Percentiles rank a stretch among this genome's conserved stretches.
These are phyloP conservation scores for Pseudogymnoascus sp. DNA, from an alignment of 2,329 filamentous ascomycete species.

Conservation along the genomic window DNA sequence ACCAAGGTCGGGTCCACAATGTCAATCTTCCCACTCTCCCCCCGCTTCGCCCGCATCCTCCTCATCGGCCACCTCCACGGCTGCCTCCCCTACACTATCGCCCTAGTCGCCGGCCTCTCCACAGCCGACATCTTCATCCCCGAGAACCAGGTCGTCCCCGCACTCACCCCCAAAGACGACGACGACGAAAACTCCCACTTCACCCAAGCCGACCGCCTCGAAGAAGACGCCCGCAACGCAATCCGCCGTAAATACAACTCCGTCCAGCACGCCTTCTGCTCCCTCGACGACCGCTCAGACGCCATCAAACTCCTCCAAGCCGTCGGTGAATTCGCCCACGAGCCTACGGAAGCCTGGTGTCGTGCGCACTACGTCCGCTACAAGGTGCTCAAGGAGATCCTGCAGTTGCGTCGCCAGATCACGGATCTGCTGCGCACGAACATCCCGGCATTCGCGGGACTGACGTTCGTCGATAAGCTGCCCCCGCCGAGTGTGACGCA, in stretches of 20 bases:
- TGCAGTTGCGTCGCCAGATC: conserved; percentile 76
- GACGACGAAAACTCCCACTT: conserved; percentile 45
- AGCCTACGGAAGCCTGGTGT: conserved; percentile 67
- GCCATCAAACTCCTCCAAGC: conserved; percentile 86
- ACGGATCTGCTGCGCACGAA: conserved; percentile 72
- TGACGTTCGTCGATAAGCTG: conserved; percentile 48
- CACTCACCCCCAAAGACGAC: conserved; percentile 41
- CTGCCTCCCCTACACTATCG: conserved; percentile 78
- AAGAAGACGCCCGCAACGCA: conserved; percentile 62
- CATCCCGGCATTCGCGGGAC: conserved; percentile 57
- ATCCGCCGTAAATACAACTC: conserved; percentile 56
- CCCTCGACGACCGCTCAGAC: conserved; percentile 75
- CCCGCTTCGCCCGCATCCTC: conserved; percentile 87
- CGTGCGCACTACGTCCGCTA: conserved; percentile 74
- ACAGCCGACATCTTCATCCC: conserved; percentile 82
- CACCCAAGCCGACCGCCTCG: conserved; percentile 61
- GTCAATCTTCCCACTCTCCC: conserved; percentile 82
- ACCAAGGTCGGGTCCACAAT: conserved; percentile 78
- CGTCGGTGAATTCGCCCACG: conserved; percentile 77
- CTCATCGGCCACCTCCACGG: conserved; percentile 75
- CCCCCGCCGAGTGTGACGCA: conserved; percentile 58
- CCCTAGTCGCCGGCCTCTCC: conserved; percentile 80
- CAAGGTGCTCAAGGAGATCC: conserved; percentile 81
- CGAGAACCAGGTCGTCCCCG: conserved; percentile 67
- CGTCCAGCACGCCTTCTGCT: conserved; percentile 71